Evolutionary conservation across 768 basidiomycete species (phyloP).

Genomic region (Wakefieldia striispora): DNA sequence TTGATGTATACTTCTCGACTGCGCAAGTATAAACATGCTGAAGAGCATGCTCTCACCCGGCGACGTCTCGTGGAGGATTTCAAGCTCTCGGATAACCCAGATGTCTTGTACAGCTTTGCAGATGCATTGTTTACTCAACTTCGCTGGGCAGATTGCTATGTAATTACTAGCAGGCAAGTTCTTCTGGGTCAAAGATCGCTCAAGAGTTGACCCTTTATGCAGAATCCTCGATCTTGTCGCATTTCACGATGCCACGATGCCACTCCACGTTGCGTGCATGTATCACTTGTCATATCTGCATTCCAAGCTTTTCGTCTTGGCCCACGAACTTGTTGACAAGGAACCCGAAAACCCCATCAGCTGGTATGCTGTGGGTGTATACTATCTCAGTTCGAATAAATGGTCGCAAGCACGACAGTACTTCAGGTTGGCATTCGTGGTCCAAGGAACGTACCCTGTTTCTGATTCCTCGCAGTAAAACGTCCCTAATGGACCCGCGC

Average conservation of each 20-base stretch:
- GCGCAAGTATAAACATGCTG: conserved; percentile 83
- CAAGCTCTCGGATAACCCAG: conserved; percentile 85
- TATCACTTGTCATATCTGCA: conserved; percentile 90
- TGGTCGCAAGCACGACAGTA: conserved; percentile 93
- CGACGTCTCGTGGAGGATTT: conserved; percentile 80
- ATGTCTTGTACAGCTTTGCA: conserved; percentile 87
- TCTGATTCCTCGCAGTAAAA: conserved; percentile 61
- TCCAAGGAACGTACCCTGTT: background rate
- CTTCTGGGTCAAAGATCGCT: background rate
- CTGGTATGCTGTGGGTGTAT: conserved; percentile 98
- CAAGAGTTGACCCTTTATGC: conserved; percentile 1
- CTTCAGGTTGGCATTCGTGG: conserved; percentile 68
- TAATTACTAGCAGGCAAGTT: conserved; percentile 74
- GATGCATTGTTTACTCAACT: conserved; percentile 87
- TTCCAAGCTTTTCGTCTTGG: conserved; percentile 91
- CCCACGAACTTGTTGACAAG: conserved; percentile 92
- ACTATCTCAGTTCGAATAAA: conserved; percentile 86
- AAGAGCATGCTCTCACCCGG: conserved; percentile 79
- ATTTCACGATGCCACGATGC: conserved; percentile 86
- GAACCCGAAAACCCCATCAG: conserved; percentile 92
- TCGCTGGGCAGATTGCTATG: conserved; percentile 93
- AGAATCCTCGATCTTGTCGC: conserved; percentile 87
- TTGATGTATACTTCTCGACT: conserved; percentile 91
- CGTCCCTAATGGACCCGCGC: conserved; percentile 92
- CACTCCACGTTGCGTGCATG: conserved; percentile 97